A percentile compares a stretch with the other conserved stretches of the same genome.
Evolutionary conservation across 257 asterid species (phyloP).

Genomic region (Fraxinus cuspidata): DNA sequence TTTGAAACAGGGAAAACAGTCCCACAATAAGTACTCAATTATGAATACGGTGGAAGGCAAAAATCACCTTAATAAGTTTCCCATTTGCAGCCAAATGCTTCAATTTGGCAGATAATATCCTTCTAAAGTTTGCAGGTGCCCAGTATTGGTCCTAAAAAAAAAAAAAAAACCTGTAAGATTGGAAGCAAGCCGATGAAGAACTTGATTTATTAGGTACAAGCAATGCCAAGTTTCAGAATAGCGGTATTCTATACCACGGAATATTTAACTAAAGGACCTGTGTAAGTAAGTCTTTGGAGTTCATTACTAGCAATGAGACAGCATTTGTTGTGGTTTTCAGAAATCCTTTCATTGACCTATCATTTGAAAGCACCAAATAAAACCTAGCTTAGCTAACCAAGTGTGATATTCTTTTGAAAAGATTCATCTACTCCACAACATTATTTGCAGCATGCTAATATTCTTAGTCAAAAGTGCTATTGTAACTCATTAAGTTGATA

Average conservation of each 20-base stretch:
- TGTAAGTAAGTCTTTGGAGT: neutral
- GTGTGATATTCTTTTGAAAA: neutral
- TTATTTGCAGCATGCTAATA: neutral
- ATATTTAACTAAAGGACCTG: neutral
- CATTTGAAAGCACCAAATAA: slow-evolving; percentile 10
- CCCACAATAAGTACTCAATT: neutral
- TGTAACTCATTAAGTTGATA: neutral
- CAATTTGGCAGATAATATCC: slow-evolving; percentile 83
- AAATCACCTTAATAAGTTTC: slow-evolving; percentile 73
- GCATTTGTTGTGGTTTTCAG: neutral
- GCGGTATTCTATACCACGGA: slow-evolving; percentile 2
- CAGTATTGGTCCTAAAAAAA: slow-evolving; percentile 75
- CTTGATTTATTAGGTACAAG: slow-evolving; percentile 10
- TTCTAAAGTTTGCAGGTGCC: slow-evolving; percentile 91
- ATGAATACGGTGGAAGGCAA: slow-evolving; percentile 17
- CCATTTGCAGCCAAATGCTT: slow-evolving; percentile 80
- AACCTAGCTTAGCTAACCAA: neutral
- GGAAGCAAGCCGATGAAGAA: slow-evolving; percentile 20
- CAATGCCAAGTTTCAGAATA: neutral
- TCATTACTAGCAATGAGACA: slow-evolving; percentile 18
- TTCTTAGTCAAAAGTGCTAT: no score
- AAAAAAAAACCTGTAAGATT: slow-evolving; percentile 11
- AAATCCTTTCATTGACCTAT: slow-evolving; percentile 13
- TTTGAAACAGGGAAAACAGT: slow-evolving; percentile 5
- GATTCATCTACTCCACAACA: neutral